Percentiles rank a stretch among this genome's conserved stretches.
phyloP scores from a whole-genome alignment of 2,329 filamentous ascomycete species.

The Colletotrichum sp. region DNA sequence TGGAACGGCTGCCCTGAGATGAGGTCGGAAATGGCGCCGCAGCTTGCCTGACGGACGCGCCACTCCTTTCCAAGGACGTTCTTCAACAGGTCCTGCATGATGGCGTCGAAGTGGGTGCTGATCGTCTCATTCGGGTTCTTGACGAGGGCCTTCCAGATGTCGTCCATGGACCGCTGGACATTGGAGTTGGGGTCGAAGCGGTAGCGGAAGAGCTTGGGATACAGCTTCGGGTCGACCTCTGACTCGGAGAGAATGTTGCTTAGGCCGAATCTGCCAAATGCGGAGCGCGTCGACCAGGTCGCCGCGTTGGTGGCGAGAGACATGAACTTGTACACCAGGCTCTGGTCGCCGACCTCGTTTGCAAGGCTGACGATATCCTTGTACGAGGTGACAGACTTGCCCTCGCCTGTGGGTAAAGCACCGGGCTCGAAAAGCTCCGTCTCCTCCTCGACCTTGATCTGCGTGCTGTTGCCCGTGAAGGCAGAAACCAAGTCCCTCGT shows the following conservation, averaged over 20 bases:
- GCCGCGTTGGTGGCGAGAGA: slow-evolving; percentile 93
- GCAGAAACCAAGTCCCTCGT: slow-evolving; percentile 87
- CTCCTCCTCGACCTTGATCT: slow-evolving; percentile 84
- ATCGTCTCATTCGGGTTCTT: slow-evolving; percentile 82
- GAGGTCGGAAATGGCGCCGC: slow-evolving; percentile 86
- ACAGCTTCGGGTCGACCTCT: slow-evolving; percentile 87
- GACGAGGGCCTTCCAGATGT: slow-evolving; percentile 96
- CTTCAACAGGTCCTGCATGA: slow-evolving; percentile 85
- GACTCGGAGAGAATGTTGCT: slow-evolving; percentile 92
- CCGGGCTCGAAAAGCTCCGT: slow-evolving; percentile 95
- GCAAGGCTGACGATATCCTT: slow-evolving; percentile 96
- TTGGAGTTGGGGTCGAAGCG: slow-evolving; percentile 94
- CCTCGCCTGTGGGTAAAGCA: slow-evolving; percentile 86
- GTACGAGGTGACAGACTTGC: slow-evolving; percentile 90
- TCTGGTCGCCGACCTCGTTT: slow-evolving; percentile 95
- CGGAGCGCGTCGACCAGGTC: slow-evolving; percentile 96
- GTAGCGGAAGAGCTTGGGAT: slow-evolving; percentile 93
- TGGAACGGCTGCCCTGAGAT: slow-evolving; percentile 79
- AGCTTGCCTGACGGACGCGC: slow-evolving; percentile 91
- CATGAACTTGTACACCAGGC: slow-evolving; percentile 98
- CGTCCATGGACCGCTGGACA: slow-evolving; percentile 94
- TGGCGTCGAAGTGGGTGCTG: slow-evolving; percentile 83
- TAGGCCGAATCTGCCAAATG: slow-evolving; percentile 92
- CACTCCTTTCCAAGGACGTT: slow-evolving; percentile 92
- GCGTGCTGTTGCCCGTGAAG: slow-evolving; percentile 79